Conservation (phyloP, 495 filamentous ascomycete genomes). For the Penicillium atrosanguineum region DNA sequence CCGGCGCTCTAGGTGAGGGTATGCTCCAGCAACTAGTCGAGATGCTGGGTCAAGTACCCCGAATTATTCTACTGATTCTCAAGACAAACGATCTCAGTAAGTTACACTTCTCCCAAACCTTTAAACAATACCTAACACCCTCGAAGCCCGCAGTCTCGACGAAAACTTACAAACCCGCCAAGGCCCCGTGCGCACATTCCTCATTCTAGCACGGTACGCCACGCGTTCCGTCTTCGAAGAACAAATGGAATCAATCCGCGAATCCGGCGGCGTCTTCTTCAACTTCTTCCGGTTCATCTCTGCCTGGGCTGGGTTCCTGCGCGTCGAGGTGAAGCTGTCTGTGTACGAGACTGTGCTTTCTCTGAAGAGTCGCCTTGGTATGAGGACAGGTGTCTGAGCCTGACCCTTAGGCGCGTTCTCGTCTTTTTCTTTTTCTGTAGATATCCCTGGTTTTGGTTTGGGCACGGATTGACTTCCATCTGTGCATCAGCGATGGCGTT, state of each 20-base stretch:
- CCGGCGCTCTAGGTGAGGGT: constrained; percentile 78
- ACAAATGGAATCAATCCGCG: constrained; percentile 67
- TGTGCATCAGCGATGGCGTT: constrained; percentile 39
- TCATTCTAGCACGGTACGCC: constrained; percentile 93
- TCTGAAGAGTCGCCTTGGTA: constrained; percentile 41
- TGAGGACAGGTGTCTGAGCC: constrained; percentile 13
- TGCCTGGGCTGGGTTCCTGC: constrained; percentile 58
- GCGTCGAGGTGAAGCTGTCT: constrained; percentile 62
- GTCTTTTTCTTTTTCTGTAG: constrained; percentile 5
- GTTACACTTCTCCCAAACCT: constrained; percentile 12
- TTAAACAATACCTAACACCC: constrained; percentile 10
- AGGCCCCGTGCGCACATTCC: constrained; percentile 83
- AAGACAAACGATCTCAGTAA: constrained; percentile 96
- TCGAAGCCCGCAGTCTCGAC: constrained; percentile 76
- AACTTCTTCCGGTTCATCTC: constrained; percentile 55
- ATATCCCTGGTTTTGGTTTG: constrained; percentile 20
- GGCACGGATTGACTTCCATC: constrained; percentile 31
- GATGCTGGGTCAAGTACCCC: constrained; percentile 81
- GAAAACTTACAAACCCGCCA: constrained; percentile 88
- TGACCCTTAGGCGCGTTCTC: not conserved
- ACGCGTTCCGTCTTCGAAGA: constrained; percentile 85
- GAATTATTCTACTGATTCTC: constrained; percentile 89
- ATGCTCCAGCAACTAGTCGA: constrained; percentile 85
- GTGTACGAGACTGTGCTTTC: constrained; percentile 56
- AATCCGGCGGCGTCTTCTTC: constrained; percentile 52